These are phyloP conservation scores for Gastrodia elata DNA, from an alignment of 106 monocot genomes.

Conservation along the genomic window DNA sequence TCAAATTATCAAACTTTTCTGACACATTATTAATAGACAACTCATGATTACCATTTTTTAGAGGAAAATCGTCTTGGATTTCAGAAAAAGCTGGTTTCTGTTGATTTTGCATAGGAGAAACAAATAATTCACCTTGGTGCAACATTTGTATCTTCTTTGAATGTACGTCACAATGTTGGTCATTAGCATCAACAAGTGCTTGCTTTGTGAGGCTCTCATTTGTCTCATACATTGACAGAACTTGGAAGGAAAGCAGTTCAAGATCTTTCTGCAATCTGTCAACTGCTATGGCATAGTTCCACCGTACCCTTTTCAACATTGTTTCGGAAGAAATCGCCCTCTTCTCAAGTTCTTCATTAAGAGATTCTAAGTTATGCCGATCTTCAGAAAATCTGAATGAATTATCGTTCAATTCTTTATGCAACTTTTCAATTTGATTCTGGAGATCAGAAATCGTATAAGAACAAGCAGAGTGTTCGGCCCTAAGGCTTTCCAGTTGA, in stretches of 20 bases:
- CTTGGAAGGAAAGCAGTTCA: conserved; percentile 87
- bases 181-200: conserved; percentile 49
- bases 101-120: conserved; percentile 6
- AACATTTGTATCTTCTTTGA: conserved; percentile 2
- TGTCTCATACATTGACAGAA: conserved; percentile 88
- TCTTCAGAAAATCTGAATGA: conserved; percentile 54
- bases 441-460: conserved; percentile 71
- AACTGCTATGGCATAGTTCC: conserved; percentile 67
- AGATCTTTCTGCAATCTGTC: conserved; percentile 88
- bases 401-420: conserved; percentile 65
- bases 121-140: conserved; percentile 1
- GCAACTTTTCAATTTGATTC: conserved; percentile 58
- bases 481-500: conserved; percentile 60
- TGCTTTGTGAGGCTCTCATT: conserved; percentile 86
- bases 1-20: conserved; percentile 3
- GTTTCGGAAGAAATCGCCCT: conserved; percentile 61
- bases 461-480: conserved; percentile 58
- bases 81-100: conserved; percentile 6
- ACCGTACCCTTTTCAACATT: conserved; percentile 69
- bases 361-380: conserved; percentile 41
- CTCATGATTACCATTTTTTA: conserved; percentile 7
- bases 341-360: conserved; percentile 69
- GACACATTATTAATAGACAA: conserved; percentile 17
- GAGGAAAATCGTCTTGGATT: conserved; percentile 15
- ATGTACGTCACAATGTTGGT: conserved; percentile 22